Conservation (phyloP, 768 basidiomycete genomes). For the Rhodotorula toruloides region DNA sequence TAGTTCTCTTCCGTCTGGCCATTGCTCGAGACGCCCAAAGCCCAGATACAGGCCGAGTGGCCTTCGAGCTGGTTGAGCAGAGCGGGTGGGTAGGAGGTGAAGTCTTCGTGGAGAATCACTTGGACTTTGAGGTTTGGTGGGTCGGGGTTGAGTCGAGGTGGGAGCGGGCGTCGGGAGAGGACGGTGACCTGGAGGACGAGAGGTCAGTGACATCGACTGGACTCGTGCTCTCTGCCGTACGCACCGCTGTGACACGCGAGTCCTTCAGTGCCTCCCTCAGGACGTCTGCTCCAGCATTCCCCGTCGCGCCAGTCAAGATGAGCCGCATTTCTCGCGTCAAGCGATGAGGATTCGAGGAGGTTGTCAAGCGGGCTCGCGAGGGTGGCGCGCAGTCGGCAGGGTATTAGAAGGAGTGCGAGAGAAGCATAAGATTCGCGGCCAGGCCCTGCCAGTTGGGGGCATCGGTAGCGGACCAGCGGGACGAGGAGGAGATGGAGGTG, state of each 20-base stretch:
- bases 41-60: constrained; percentile 25
- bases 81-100: constrained; percentile 12
- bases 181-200: constrained; percentile 13
- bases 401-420: background rate
- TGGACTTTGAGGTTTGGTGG: constrained; percentile 8
- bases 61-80: constrained; percentile 14
- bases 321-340: background rate
- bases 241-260: background rate
- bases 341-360: background rate
- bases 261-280: constrained; percentile 17
- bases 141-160: background rate
- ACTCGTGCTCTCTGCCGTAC: background rate
- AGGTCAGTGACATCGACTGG: no score
- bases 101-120: constrained; percentile 20
- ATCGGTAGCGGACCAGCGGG: no score
- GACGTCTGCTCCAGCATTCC: constrained; percentile 12
- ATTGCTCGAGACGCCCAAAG: constrained; percentile 1
- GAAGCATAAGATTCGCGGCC: no score
- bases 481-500: no score
- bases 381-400: background rate
- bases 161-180: constrained; percentile 29
- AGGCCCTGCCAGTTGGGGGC: no score
- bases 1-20: constrained; percentile 35
- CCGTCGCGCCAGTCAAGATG: constrained; percentile 27
- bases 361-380: no score